These are phyloP conservation scores for Thymus mandschuricus DNA, from an alignment of 257 asterid species.

Conservation along the genomic window DNA sequence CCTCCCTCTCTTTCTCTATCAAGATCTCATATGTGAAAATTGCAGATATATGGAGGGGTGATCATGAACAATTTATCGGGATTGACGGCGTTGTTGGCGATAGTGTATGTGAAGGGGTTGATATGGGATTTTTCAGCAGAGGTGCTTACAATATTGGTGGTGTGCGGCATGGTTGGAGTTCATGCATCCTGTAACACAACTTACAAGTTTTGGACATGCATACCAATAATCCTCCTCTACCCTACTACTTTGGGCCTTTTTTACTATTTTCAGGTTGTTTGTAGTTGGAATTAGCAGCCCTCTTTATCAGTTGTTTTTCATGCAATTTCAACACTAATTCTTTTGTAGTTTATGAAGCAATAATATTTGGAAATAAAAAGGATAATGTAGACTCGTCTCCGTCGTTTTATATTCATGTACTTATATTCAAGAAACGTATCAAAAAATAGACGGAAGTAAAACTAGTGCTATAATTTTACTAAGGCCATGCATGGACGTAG, in stretches of 20 bases:
- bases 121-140: slow-evolving; percentile 70
- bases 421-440: neutral
- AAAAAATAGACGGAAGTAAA: no score
- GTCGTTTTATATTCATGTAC: no score
- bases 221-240: slow-evolving; percentile 54
- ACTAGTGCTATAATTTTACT: no score
- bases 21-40: no score
- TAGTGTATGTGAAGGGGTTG: slow-evolving; percentile 58
- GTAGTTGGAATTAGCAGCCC: slow-evolving; percentile 37
- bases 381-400: no score
- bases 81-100: slow-evolving; percentile 49
- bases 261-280: slow-evolving; percentile 44
- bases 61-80: slow-evolving; percentile 66
- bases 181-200: slow-evolving; percentile 45
- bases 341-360: no score
- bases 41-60: slow-evolving; percentile 36
- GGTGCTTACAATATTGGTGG: slow-evolving; percentile 51
- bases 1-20: neutral
- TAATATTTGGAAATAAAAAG: no score
- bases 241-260: slow-evolving; percentile 51
- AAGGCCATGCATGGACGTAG: no score
- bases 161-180: slow-evolving; percentile 46
- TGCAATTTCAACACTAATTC: neutral
- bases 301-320: slow-evolving; percentile 7
- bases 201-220: slow-evolving; percentile 59